Base-by-base conservation (phyloP, 2,329 filamentous ascomycete genomes). In the Paracamarosporium sp. region DNA sequence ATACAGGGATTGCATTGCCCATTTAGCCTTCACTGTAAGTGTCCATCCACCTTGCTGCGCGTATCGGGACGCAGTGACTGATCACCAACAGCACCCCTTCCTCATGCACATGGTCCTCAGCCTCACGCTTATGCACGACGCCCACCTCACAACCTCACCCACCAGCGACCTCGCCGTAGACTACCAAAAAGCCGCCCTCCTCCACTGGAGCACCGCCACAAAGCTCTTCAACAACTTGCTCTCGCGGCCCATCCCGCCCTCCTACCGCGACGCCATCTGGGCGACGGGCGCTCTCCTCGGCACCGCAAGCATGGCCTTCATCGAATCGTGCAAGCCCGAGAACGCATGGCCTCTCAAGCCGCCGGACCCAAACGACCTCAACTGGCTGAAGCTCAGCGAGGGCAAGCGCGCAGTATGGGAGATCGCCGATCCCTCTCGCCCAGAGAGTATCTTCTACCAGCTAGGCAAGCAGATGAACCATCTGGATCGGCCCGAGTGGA, bases 351-450 rank as follows among this genome's bases (percentile, higher is more conserved):
- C 87, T 0, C 72, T 89, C 1, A 81, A 78, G 35, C 60, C 73
- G 2, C 68, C 76, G 0, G 74, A 74, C 0, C 57, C 75, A 0
- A 65, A 73, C 0, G 84, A 88, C 59, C 75, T 89, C 1, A 79
- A 84, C 63, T 90, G 86, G 87, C 67, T 89, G 2, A 82, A 77
- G 48, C 80, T 89, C 68, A 81, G 78, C 56, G 79, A 84, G 12
- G 84, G 84, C 0, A 88, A 89, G 70, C 80, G 77, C 52, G 78
- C 79, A 4, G 76, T 88, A 1, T 87, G 82, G 80, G 67, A 78
- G 1, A 67, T 87, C 0, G 76, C 82, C 1, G 76, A 87, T 48
- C 82, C 85, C 0, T 57, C 77, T 4, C 75, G 82, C 9, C 63
- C 75, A 0, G 81, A 83, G 17, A 84, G 82, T 51, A 60, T 83